Evolutionary conservation across 495 filamentous ascomycete species (phyloP), one percentile per base, ranked within the genome.

Genomic region (Polyplosphaeria fusca): DNA sequence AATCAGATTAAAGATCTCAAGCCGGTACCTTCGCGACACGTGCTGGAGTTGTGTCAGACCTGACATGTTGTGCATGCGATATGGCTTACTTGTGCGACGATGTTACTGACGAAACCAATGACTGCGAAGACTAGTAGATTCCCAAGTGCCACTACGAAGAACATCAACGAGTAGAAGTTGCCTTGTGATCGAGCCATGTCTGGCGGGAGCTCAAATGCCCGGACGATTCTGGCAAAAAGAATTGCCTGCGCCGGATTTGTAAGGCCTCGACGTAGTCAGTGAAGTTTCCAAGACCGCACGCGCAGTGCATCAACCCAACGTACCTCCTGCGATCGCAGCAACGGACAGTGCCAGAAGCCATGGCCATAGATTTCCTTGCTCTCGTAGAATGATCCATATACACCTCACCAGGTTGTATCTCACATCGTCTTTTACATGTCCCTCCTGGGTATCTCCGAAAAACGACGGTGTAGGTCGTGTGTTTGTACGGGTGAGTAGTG

Each of bases 151-250:
- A 96, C 80, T 78, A 96, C 89, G 24, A 97, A 79, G 69, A 93
- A 98, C 91, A 98, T 96, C 46, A 85, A 68, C 25, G 82, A 83
- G 90, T 92, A 98, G 71, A 96, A 97, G 62, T 94, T 82, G 13
- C 61, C 68, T 42, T 65, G 45, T 18, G 19, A 25, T 13, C 27
- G 22, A 11, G 12, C 49, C 32, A 58, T 19, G 11, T 54, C 57
- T 3, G 40, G 44, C 3, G 40, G n/a, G 12, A 64, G 47, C 27
- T 67, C 25, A 40, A 66, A 63, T 2, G 54, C 50, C 26, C 60
- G 44, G 38, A 71, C 52, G 14, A 70, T 48, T 19, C 54, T 49
- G 0, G 69, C 52, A 39, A 73, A 69, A 18, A 73, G 42, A 43
- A 69, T 52, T 5, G 70, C 69, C 54, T 68, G 68, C 5, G 63